Conservation (phyloP, 345 rosid species). For the Conringia planisiliqua region DNA sequence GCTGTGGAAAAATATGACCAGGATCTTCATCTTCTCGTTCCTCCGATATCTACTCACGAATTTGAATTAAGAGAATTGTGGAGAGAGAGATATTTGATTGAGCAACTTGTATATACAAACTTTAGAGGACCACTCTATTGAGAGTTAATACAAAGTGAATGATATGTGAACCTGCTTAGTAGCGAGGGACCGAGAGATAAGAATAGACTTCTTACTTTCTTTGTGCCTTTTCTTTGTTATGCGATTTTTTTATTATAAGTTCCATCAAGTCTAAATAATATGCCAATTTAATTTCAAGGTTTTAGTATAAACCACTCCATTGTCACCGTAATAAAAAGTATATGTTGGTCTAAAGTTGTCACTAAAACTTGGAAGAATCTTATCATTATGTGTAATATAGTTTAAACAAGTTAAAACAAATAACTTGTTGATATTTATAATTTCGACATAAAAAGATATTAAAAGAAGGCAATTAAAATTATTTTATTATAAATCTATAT, state of each 20-base stretch:
- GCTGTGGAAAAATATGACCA: conserved; percentile 38
- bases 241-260: background rate
- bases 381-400: too few species aligned
- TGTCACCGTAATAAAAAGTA: background rate
- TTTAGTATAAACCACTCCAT: background rate
- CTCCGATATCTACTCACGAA: background rate
- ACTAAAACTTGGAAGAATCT: too few species aligned
- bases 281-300: background rate
- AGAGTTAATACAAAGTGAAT: conserved; percentile 16
- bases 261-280: background rate
- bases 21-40: conserved; percentile 28
- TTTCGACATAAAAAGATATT: too few species aligned
- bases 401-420: too few species aligned
- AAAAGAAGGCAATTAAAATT: too few species aligned
- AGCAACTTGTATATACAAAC: conserved; percentile 15
- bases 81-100: conserved; percentile 10
- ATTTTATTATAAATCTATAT: too few species aligned
- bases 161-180: conserved; percentile 33
- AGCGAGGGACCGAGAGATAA: conserved; percentile 27
- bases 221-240: background rate
- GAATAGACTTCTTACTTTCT: conserved; percentile 17
- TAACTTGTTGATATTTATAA: too few species aligned
- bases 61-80: background rate
- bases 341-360: background rate
- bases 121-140: conserved; percentile 28